These are phyloP conservation scores for Leccinum cinnamomeum DNA, from an alignment of 1,284 basidiomycete species.

Conservation along the genomic window DNA sequence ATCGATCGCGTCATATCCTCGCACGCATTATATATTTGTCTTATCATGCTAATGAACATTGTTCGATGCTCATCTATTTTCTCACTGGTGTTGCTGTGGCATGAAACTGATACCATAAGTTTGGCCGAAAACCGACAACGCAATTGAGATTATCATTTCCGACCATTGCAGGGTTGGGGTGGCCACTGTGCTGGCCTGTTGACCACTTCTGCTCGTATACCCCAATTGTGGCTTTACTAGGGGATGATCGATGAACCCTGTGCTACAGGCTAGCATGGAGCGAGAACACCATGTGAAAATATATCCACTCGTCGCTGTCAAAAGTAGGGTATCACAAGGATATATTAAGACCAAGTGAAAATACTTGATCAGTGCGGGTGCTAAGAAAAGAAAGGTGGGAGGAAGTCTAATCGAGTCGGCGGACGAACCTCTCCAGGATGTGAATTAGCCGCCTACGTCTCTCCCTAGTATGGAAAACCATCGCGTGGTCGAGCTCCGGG, in stretches of 20 bases:
- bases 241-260: too few relatives aligned
- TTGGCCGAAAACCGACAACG: background rate
- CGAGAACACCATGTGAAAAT: background rate
- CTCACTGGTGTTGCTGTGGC: background rate
- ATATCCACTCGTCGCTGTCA: background rate
- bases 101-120: background rate
- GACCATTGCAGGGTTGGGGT: background rate
- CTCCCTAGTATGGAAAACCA: constrained; percentile 48
- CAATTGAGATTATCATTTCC: background rate
- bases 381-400: background rate
- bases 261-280: background rate
- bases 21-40: constrained; percentile 6
- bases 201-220: background rate
- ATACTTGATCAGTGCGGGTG: background rate
- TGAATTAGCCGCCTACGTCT: constrained; percentile 40
- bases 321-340: background rate
- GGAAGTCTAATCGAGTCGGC: background rate
- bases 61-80: background rate
- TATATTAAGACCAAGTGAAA: background rate
- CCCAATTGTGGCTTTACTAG: background rate
- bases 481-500: constrained; percentile 54
- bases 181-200: background rate
- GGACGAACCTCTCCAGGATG: constrained; percentile 41
- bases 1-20: constrained; percentile 14
- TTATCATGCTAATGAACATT: constrained; percentile 3